Base-by-base conservation (phyloP, 305 asterid species). In the Vinca major region DNA sequence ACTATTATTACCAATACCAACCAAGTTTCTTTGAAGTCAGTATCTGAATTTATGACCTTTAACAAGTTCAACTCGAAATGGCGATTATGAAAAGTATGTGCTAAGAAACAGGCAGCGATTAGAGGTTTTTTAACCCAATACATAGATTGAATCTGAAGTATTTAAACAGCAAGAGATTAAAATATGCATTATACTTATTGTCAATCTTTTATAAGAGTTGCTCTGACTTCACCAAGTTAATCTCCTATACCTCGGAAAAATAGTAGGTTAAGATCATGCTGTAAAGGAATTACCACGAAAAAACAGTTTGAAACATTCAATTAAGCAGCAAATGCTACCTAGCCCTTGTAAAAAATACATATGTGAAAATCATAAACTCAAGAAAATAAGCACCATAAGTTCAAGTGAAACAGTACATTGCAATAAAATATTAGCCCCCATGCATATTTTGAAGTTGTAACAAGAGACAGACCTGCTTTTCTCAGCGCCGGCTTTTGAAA, bases 401-500 rank as follows among this genome's bases (percentile, higher is more conserved):
- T 56, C 14, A 26, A 7, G 33, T 5, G 13, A 33, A 33, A 56
- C 26, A 56, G 33, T 33, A 9, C 13, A 7, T 54, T 54, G 4
- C 10, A 10, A 5, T 13, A 53, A 17, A 53, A 54, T 12, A 13
- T 12, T 60, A 40, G 13, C 53, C 41, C 7, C 7, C 17, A 10
- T 67, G 16, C 41, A 52, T 17, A 14, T 45, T 51, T 33, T 52
- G 11, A 37, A 26, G n/a, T 0, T 5, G 19, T 17, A 9, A 60
- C 65, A 64, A 73, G 77, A 72, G 61, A 77, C 17, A 19, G 45
- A 93, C 99, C 92, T 89, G 99, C 93, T 89, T 77, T 93, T 93
- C 71, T 85, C 90, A 47, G 89, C 67, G 62, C 99, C 94, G 72
- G 97, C 94, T 82, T 84, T 93, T 66, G 96, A 75, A 37, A 89